Evolutionary conservation across 306 rosid species (phyloP), one percentile per base, ranked within the genome.

Genomic region (Citrullus amarus): DNA sequence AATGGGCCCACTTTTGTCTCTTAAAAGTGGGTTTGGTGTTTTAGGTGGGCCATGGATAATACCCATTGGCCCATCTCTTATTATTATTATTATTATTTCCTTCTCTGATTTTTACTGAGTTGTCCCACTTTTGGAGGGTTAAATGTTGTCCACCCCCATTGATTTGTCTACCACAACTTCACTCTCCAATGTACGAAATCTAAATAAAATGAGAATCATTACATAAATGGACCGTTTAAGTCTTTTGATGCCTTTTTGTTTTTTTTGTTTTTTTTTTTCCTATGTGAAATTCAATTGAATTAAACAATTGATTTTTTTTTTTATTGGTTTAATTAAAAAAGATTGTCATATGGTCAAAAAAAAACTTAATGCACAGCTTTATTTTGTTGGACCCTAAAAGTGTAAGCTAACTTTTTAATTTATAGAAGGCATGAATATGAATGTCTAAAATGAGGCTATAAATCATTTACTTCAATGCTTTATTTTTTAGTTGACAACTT

Each of bases 1-100:
- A 77, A 15, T 72, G 82, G 46, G 68, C 81, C 76, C 79, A 58
- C 17, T 4, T 8, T 6, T 80, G 88, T 82, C 71, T 62, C 82
- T 54, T 68, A 77, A 79, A 75, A 80, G 76, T 12, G 61, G 77
- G 43, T 36, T 44, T 36, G 39, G 44, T 41, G 8, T 41, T 6
- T 8, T 43, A 2, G 10, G 11, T 65, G 76, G 72, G 46, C 50
- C 72, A 36, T 66, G 72, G 68, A 30, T 25, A 11, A 59, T 12
- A 2, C 38, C 17, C 20, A 63, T 63, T 63, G 71, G 30, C 28
- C 73, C 15, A 38, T 10, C 14, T 67, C 74, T 9, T 8, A 16
- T 38, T 15, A 30, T 32, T 62, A 43, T 43, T 43, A 8, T 43
- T 43, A 6, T 43, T 43, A 6, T 4, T 17, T n/a, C 39, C 6